A percentile compares a stretch with the other conserved stretches of the same genome.
phyloP scores from a whole-genome alignment of 176 grass and related monocot species.

The Olyra latifolia region DNA sequence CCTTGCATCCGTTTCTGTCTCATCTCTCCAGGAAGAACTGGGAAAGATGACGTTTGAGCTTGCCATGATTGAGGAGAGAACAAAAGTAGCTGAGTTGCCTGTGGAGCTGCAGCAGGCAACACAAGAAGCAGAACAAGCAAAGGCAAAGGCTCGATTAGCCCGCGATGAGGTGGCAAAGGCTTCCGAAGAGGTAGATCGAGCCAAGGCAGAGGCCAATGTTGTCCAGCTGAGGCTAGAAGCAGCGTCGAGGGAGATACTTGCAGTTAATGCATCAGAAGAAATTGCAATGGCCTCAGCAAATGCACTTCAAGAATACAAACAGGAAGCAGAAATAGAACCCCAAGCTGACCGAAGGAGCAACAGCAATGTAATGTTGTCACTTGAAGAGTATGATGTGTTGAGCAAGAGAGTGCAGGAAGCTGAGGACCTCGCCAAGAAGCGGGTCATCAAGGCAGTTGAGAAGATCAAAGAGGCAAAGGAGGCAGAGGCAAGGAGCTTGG shows the following conservation, averaged over 20 bases:
- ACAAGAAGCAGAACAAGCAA: slow-evolving; percentile 45
- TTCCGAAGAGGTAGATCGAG: slow-evolving; percentile 51
- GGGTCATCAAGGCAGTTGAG: slow-evolving; percentile 54
- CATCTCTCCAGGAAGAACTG: slow-evolving; percentile 59
- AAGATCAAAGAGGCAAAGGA: slow-evolving; percentile 64
- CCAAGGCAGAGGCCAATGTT: slow-evolving; percentile 41
- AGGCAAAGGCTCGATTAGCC: slow-evolving; percentile 37
- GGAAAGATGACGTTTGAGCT: slow-evolving; percentile 39
- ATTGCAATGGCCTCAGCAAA: slow-evolving; percentile 52
- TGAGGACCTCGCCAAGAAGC: slow-evolving; percentile 49
- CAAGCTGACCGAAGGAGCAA: slow-evolving; percentile 15
- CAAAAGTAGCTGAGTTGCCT: slow-evolving; percentile 42
- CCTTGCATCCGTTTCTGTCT: slow-evolving; percentile 23
- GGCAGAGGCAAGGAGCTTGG: slow-evolving; percentile 57
- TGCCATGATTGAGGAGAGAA: slow-evolving; percentile 34
- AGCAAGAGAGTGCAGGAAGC: slow-evolving; percentile 58
- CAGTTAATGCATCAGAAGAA: slow-evolving; percentile 54
- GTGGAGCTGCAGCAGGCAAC: slow-evolving; percentile 48
- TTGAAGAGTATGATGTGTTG: slow-evolving; percentile 59
- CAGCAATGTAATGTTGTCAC: slow-evolving; percentile 42
- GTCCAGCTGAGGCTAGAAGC: slow-evolving; percentile 63
- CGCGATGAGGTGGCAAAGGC: slow-evolving; percentile 52
- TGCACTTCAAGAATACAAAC: slow-evolving; percentile 51
- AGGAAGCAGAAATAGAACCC: slow-evolving; percentile 2
- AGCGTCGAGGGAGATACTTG: slow-evolving; percentile 58